Percentiles rank a stretch among this genome's conserved stretches.
These are phyloP conservation scores for Colletotrichum cordylinicola DNA, from an alignment of 2,329 filamentous ascomycete species.

Conservation along the genomic window DNA sequence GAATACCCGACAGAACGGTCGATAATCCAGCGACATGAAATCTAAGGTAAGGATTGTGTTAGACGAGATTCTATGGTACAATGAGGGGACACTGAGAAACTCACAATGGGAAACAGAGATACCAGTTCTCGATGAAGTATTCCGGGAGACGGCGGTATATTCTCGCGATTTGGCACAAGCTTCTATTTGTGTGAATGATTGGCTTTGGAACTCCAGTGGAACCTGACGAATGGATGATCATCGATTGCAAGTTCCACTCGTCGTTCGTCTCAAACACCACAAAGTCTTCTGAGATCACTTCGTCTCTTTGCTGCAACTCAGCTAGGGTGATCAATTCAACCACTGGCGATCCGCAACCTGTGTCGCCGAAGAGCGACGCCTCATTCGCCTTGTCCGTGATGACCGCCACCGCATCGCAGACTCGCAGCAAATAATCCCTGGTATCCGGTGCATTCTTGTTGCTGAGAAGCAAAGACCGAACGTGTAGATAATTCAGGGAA, in stretches of 20 bases:
- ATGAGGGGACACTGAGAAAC: neutral
- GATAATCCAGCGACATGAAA: slow-evolving; percentile 6
- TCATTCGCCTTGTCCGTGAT: neutral
- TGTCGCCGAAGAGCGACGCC: neutral
- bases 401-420: neutral
- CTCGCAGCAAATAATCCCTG: neutral
- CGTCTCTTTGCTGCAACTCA: neutral
- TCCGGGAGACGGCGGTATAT: slow-evolving; percentile 10
- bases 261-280: neutral
- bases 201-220: slow-evolving; percentile 10
- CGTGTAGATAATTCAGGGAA: neutral
- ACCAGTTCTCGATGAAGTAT: slow-evolving; percentile 13
- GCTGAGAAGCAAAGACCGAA: neutral
- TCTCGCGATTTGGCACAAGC: slow-evolving; percentile 1
- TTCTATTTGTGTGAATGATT: slow-evolving; percentile 8
- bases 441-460: slow-evolving; percentile 8
- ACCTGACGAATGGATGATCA: slow-evolving; percentile 16
- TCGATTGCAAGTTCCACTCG: slow-evolving; percentile 10
- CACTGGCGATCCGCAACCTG: neutral
- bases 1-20: neutral
- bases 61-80: neutral
- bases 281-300: too few relatives aligned
- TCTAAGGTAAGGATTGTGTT: neutral
- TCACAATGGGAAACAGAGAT: slow-evolving; percentile 11
- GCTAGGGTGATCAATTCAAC: neutral